Evolutionary conservation across 1,284 basidiomycete genomes (phyloP), one percentile per base, ranked within the genome.

Genomic region (Puccinia hordei): DNA sequence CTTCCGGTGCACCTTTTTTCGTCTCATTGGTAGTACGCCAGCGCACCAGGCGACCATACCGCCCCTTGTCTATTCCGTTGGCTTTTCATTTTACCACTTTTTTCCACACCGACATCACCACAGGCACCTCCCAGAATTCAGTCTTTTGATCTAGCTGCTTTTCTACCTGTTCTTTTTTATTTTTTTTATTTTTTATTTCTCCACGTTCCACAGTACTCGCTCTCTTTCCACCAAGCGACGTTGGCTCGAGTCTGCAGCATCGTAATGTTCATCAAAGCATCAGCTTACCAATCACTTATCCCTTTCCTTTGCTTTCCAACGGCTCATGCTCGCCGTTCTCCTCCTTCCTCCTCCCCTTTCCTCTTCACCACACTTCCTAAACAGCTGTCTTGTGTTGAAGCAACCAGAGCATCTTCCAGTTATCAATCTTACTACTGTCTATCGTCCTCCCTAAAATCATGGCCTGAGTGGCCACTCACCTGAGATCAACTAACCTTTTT

Each of bases 261-360:
- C 49, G 69, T 73, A 73, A 73, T 73, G 69, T 73, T 73, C 69
- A 73, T 73, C 69, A 73, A 73, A 46, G 35, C 69, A 73, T 38
- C 33, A 61, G 38, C 53, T 27, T 35, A 74, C 44, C 15, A 74
- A 44, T 19, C 73, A 74, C n/a, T 24, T n/a, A 55, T 61, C 51
- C 73, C 41, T 55, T 33, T 30, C 22, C 12, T n/a, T 59, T 63
- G 73, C 55, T 41, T 46, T 27, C 22, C 73, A 55, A 27, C 51
- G 35, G 30, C 65, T 69, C 51, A 69, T 63, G 35, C 73, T 63
- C 53, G 33, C n/a, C 55, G 19, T 74, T 63, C 27, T 73, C 24
- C 30, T 63, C 38, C 41, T 24, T 46, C 13, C 12, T 61, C 63
- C 38, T 74, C 46, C 30, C n/a, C 46, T 63, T 61, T 63, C 19